Percentiles rank a stretch among this genome's conserved stretches.
Conservation (phyloP, 768 basidiomycete species). For the Rickenella mellea region DNA sequence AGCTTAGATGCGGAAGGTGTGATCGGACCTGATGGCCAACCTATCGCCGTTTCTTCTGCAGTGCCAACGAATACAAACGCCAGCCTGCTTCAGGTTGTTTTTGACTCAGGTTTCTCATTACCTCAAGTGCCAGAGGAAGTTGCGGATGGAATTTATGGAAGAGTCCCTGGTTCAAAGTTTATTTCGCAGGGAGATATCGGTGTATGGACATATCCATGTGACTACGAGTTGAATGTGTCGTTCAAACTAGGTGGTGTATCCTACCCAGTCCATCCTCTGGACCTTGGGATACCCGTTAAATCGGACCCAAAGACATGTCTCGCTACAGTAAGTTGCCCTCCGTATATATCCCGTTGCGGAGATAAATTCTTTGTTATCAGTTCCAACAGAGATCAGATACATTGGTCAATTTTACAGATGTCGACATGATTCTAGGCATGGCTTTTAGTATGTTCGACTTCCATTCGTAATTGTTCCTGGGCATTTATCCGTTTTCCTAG, state of each 20-base stretch:
- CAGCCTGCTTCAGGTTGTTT: conserved; percentile 52
- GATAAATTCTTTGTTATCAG: conserved; percentile 19
- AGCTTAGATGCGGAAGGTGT: conserved; percentile 61
- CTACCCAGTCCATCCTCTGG: conserved; percentile 71
- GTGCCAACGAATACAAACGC: conserved; percentile 45
- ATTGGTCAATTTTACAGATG: conserved; percentile 48
- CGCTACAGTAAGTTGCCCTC: conserved; percentile 45
- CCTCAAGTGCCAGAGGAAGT: conserved; percentile 69
- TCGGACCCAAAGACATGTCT: conserved; percentile 49
- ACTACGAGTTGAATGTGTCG: conserved; percentile 59
- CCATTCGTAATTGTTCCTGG: neutral
- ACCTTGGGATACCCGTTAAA: conserved; percentile 52
- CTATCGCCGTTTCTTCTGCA: conserved; percentile 52
- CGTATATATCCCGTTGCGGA: neutral
- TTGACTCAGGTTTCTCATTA: conserved; percentile 59
- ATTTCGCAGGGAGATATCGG: conserved; percentile 35
- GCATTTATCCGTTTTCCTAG: conserved; percentile 8
- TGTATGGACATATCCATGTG: conserved; percentile 65
- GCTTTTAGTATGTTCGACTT: conserved; percentile 46
- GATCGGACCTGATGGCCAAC: conserved; percentile 66
- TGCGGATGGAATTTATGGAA: conserved; percentile 73
- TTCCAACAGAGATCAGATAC: conserved; percentile 81
- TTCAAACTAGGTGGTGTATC: conserved; percentile 61
- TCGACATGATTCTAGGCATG: conserved; percentile 77
- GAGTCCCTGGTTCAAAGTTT: conserved; percentile 65